These are phyloP conservation scores for Neonectria sp. DNA, from an alignment of 2,329 filamentous ascomycete genomes.

Conservation along the genomic window DNA sequence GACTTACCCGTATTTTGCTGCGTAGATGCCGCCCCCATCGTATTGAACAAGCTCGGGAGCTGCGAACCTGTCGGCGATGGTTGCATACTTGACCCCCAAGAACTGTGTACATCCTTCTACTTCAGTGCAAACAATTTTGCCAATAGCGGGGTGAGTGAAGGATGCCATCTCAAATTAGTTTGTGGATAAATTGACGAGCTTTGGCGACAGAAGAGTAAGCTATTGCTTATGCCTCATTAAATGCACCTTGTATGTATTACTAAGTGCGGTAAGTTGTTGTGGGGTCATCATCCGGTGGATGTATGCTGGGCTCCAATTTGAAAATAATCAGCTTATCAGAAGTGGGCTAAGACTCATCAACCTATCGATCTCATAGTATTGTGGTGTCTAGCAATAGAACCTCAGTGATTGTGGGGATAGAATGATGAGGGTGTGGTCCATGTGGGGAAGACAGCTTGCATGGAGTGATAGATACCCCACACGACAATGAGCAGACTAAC, in stretches of 20 bases:
- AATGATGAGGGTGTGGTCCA: neutral
- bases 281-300: neutral
- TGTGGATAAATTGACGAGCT: neutral
- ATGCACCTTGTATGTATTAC: neutral
- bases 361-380: no score
- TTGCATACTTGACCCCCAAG: slow-evolving; percentile 26
- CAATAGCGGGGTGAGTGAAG: neutral
- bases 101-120: slow-evolving; percentile 11
- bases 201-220: neutral
- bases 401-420: neutral
- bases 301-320: no score
- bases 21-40: slow-evolving; percentile 7
- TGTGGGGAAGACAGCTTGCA: neutral
- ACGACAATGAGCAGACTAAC: neutral
- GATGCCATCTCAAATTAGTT: neutral
- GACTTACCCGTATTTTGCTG: slow-evolving; percentile 16
- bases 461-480: neutral
- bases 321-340: no score
- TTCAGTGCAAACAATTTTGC: neutral
- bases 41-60: slow-evolving; percentile 14
- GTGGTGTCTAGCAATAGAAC: neutral
- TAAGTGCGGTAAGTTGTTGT: neutral
- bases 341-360: neutral
- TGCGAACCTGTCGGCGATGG: slow-evolving; percentile 19
- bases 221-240: neutral